These are phyloP conservation scores for Eucalyptus globulus DNA, from an alignment of 345 rosid species.

Conservation along the genomic window DNA sequence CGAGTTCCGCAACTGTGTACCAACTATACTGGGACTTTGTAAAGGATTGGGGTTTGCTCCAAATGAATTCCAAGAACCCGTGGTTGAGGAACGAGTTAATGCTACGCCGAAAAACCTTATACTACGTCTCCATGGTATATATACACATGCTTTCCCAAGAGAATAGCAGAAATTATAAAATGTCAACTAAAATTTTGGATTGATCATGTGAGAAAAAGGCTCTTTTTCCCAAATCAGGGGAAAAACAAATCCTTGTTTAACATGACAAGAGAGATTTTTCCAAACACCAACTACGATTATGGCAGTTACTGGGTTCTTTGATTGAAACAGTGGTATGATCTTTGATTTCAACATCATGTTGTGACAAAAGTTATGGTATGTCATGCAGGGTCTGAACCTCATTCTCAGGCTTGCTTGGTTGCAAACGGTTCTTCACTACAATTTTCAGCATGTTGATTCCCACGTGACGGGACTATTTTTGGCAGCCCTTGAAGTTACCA, in stretches of 20 bases:
- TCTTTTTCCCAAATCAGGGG: neutral
- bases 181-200: neutral
- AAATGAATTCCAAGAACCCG: conserved; percentile 80
- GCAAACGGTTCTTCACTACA: conserved; percentile 83
- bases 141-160: neutral
- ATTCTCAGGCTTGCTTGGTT: conserved; percentile 96
- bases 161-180: neutral
- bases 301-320: neutral
- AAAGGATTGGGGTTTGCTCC: conserved; percentile 98
- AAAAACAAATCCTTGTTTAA: neutral
- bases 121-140: conserved; percentile 94
- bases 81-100: conserved; percentile 96
- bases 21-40: conserved; percentile 99
- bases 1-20: conserved; percentile 84
- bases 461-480: conserved; percentile 79
- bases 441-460: conserved; percentile 75
- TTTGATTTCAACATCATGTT: neutral
- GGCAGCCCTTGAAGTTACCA: conserved; percentile 89
- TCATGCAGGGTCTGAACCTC: conserved; percentile 78
- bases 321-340: neutral
- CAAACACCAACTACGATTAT: neutral
- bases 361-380: neutral
- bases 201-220: neutral
- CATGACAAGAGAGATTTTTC: neutral
- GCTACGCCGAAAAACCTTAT: conserved; percentile 78